These are phyloP conservation scores for Ceriops zippeliana DNA, from an alignment of 345 rosid species.

Conservation along the genomic window DNA sequence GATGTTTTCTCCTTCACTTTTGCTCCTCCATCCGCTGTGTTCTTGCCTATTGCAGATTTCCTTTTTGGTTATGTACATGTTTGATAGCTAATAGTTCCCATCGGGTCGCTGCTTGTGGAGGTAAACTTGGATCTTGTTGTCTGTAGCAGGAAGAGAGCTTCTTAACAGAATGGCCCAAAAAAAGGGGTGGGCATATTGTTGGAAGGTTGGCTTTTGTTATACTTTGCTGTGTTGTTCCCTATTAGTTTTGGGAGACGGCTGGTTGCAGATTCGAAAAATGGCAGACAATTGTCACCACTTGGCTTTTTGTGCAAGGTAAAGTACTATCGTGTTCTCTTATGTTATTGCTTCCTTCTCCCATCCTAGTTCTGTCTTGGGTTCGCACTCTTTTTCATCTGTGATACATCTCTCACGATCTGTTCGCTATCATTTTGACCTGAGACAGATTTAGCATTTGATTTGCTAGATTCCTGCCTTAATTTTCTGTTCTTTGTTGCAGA, in stretches of 20 bases:
- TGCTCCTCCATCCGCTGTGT: constrained; percentile 7
- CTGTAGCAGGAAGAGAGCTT: constrained; percentile 34
- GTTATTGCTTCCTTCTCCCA: not conserved
- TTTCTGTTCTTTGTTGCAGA: no score
- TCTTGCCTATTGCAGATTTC: constrained; percentile 14
- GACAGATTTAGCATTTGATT: no score
- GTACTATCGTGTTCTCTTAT: constrained; percentile 25
- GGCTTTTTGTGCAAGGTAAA: constrained; percentile 36
- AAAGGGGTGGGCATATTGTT: constrained; percentile 22
- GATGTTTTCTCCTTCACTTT: constrained; percentile 18
- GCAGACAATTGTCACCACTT: constrained; percentile 30
- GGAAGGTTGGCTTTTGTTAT: constrained; percentile 26
- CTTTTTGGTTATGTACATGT: constrained; percentile 46
- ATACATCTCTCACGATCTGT: no score
- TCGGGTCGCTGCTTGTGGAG: constrained; percentile 32
- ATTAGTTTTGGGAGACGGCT: constrained; percentile 27
- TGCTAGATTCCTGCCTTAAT: no score
- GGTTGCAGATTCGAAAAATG: constrained; percentile 32
- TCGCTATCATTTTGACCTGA: not conserved
- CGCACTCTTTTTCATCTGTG: not conserved
- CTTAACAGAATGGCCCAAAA: constrained; percentile 22
- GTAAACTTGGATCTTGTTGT: constrained; percentile 32
- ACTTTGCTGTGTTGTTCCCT: constrained; percentile 2
- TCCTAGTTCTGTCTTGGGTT: no score
- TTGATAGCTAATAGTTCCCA: constrained; percentile 41